Base-by-base conservation (phyloP, 2,329 filamentous ascomycete species). In the Fusarium sp. region DNA sequence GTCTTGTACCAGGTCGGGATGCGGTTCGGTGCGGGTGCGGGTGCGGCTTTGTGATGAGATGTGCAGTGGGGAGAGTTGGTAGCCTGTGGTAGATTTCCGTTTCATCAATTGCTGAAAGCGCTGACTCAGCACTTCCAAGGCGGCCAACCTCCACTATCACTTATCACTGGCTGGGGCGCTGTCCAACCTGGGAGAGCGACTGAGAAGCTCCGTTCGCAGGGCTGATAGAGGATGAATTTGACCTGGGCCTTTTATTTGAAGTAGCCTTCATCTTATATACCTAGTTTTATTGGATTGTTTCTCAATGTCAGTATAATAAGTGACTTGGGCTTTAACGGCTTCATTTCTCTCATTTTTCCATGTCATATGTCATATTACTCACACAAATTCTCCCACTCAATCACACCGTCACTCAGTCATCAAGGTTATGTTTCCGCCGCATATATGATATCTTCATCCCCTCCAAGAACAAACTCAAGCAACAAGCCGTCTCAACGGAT, bases 51-150 rank as follows among this genome's bases (percentile, higher is more conserved):
- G 74, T 78, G 76, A 72, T 64, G 74, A 78, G 76, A 72, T 79
- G 73, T 81, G 79, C 78, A 80, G 69, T 77, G 78, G 78, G 73
- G 73, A 80, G 77, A 77, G 78, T 81, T 81, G 75, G 67, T 72
- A 74, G 72, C 65, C 73, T 74, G 58, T 56, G 69, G 72, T 76
- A 71, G 75, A 77, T 74, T 76, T 76, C 68, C 66, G 61, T 71
- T 76, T 74, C 75, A 73, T 71, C 60, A 70, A 68, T 61, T 70
- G 74, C 70, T 61, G 58, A 56, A 32, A 25, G 29, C 12, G 73
- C 67, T 75, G 61, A 74, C 65, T 75, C 73, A 74, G 65, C 73
- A 67, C 51, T 42, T 34, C 20, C 45, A 45, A 48, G n/a, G n/a
- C 29, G 25, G 25, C 27, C 24, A 48, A 30, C 22, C 40, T 57